A percentile compares a stretch with the other conserved stretches of the same genome.
These are phyloP conservation scores for Diaporthe sp. DNA, from an alignment of 2,329 filamentous ascomycete species.

Conservation along the genomic window DNA sequence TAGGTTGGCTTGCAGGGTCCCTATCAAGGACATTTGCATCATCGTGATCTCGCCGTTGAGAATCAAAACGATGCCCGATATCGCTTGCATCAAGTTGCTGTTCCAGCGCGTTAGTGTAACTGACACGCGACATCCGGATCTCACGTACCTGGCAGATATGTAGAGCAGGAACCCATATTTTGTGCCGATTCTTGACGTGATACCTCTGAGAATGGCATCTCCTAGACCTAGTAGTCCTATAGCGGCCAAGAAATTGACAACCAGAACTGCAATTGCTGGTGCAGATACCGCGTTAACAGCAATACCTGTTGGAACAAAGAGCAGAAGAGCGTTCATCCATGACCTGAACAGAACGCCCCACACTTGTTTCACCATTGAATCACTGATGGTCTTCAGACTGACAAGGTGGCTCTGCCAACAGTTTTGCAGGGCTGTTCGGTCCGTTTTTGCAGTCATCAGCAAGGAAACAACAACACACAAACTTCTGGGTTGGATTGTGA, in stretches of 20 bases:
- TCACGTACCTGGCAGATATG: conserved; percentile 13
- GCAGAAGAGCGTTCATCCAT: conserved; percentile 11
- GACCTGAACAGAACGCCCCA: not conserved
- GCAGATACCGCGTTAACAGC: not conserved
- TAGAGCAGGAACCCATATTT: conserved; percentile 1
- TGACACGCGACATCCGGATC: too few relatives aligned
- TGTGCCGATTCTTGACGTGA: not conserved
- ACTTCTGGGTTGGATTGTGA: not conserved
- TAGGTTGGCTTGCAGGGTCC: conserved; percentile 6
- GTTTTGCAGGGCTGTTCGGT: not conserved
- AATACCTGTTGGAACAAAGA: conserved; percentile 16
- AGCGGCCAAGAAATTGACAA: conserved; percentile 25
- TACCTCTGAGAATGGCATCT: not conserved
- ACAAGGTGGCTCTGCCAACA: not conserved
- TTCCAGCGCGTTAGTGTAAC: not conserved
- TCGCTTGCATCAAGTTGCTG: conserved; percentile 21
- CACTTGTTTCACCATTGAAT: not conserved
- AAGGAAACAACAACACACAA: too few relatives aligned
- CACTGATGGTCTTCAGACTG: not conserved
- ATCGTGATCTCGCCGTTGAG: not conserved
- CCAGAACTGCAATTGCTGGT: not conserved
- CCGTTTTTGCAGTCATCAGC: not conserved
- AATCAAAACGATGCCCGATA: conserved; percentile 11
- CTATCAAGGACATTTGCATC: conserved; percentile 2
- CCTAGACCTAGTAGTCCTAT: conserved; percentile 1